These are phyloP conservation scores for Apiotrichum mycotoxinovorans DNA, from an alignment of 1,284 basidiomycete genomes.

Conservation along the genomic window DNA sequence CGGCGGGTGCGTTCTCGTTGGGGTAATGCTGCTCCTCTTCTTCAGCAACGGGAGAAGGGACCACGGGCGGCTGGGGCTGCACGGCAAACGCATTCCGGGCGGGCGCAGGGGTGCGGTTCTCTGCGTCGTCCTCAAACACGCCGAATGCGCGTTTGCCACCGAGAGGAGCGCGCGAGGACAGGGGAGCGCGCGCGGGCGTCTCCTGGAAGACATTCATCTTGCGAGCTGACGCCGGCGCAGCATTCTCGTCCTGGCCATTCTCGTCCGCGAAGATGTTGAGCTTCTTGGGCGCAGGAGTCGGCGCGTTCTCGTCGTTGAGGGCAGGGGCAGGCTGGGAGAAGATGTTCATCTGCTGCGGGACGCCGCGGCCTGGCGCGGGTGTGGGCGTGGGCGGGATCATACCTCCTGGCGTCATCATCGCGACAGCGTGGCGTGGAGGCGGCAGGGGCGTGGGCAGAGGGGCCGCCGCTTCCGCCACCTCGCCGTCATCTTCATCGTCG, in stretches of 20 bases:
- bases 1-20: not conserved
- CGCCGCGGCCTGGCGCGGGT: constrained; percentile 24
- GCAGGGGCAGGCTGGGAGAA: constrained; percentile 15
- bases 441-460: constrained; percentile 43
- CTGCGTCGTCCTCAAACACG: constrained; percentile 42
- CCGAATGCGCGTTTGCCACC: constrained; percentile 34
- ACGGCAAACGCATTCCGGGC: constrained; percentile 15
- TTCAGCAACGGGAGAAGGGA: constrained; percentile 14
- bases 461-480: constrained; percentile 32
- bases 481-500: constrained; percentile 48
- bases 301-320: constrained; percentile 27
- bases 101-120: constrained; percentile 16
- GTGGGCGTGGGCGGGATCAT: constrained; percentile 51
- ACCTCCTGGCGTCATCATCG: constrained; percentile 39
- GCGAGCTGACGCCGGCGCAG: constrained; percentile 24
- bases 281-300: constrained; percentile 7
- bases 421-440: constrained; percentile 20
- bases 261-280: constrained; percentile 36
- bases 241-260: constrained; percentile 39
- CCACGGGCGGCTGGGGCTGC: not conserved
- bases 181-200: constrained; percentile 34
- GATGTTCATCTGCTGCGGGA: constrained; percentile 10
- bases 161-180: constrained; percentile 27
- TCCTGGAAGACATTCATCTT: constrained; percentile 44
- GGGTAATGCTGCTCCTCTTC: constrained; percentile 3